Percentiles rank a stretch among this genome's conserved stretches.
phyloP scores from a whole-genome alignment of 305 asterid species.

The Fraxinus latifolia region DNA sequence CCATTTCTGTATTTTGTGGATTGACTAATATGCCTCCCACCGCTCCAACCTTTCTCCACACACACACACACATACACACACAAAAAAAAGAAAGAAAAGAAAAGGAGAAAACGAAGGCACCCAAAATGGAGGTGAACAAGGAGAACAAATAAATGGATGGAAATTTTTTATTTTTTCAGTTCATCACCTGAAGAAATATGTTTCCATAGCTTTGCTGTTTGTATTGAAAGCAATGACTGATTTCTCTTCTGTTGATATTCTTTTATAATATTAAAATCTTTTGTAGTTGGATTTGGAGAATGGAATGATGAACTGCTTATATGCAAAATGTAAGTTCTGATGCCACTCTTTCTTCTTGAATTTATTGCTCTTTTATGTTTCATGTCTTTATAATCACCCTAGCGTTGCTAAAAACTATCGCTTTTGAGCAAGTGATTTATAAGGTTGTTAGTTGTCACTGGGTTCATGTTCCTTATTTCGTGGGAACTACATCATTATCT shows the following conservation, averaged over 20 bases:
- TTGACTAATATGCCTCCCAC: too few species aligned
- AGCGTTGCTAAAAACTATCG: not conserved
- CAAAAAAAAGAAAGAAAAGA: too few species aligned
- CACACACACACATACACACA: too few species aligned
- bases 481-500: not conserved
- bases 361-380: not conserved
- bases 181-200: not conserved
- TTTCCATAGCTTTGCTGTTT: not conserved
- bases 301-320: conserved; percentile 98
- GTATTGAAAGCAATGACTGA: not conserved
- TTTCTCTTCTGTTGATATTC: not conserved
- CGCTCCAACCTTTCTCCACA: too few species aligned
- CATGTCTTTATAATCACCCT: not conserved
- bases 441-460: not conserved
- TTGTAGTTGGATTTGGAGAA: conserved; percentile 88
- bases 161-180: not conserved
- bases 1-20: not conserved
- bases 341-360: not conserved
- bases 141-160: not conserved
- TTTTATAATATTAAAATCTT: conserved; percentile 13
- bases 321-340: conserved; percentile 84
- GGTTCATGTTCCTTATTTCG: not conserved
- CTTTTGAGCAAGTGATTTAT: not conserved
- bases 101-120: too few species aligned
- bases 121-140: too few species aligned